These are phyloP conservation scores for Teratosphaeria gauchensis DNA, from an alignment of 2,329 filamentous ascomycete genomes.

Conservation along the genomic window DNA sequence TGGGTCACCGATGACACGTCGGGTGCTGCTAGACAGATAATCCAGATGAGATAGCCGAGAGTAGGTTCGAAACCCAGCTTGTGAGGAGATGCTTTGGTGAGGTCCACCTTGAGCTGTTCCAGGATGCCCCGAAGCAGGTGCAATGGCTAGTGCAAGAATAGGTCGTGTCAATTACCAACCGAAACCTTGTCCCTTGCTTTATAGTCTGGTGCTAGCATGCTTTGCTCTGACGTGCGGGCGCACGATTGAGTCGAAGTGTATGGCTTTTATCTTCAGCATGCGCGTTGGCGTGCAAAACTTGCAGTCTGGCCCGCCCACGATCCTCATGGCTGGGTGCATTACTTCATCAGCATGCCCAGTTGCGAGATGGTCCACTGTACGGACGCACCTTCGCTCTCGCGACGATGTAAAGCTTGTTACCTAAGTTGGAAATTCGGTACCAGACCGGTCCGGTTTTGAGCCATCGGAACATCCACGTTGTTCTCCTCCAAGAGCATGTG, in stretches of 20 bases:
- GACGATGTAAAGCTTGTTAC: conserved; percentile 3
- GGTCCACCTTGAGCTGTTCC: conserved; percentile 9
- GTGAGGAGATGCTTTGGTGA: background rate
- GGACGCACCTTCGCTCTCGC: background rate
- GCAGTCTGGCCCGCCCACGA: background rate
- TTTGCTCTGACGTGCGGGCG: conserved; percentile 5
- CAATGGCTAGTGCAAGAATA: conserved; percentile 2
- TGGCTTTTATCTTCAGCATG: conserved; percentile 4
- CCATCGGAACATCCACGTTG: conserved; percentile 13
- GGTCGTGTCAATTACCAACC: conserved; percentile 6
- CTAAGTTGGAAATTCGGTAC: conserved; percentile 9
- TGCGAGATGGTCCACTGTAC: conserved; percentile 5
- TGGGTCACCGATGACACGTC: conserved; percentile 9
- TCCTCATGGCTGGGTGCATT: background rate
- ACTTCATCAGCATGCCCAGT: conserved; percentile 5
- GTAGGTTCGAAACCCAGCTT: conserved; percentile 6
- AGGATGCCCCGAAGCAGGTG: conserved; percentile 8
- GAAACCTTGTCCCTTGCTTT: conserved; percentile 3
- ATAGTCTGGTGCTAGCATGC: conserved; percentile 4
- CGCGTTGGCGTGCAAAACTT: background rate
- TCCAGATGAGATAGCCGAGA: conserved; percentile 14
- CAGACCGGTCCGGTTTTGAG: conserved; percentile 7
- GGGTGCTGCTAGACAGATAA: conserved; percentile 10
- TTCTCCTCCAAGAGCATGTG: conserved; percentile 10
- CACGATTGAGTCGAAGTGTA: conserved; percentile 10